These are phyloP conservation scores for Gentiana dahurica DNA, from an alignment of 257 asterid genomes.

Conservation along the genomic window DNA sequence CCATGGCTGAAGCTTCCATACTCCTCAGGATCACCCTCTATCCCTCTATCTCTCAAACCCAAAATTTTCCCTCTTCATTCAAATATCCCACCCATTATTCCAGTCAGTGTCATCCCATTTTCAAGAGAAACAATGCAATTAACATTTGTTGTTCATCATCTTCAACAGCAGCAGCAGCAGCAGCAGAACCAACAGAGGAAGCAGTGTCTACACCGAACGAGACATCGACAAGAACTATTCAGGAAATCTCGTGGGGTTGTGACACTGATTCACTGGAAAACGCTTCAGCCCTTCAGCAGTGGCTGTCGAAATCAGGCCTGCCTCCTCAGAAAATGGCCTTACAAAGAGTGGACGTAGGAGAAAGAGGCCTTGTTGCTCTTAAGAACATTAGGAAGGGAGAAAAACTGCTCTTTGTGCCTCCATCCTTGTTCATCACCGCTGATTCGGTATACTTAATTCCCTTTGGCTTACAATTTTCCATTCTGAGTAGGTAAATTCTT, in stretches of 20 bases:
- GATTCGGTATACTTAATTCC: conserved; percentile 41
- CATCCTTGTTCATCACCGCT: conserved; percentile 67
- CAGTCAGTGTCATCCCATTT: conserved; percentile 11
- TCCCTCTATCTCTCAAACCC: conserved; percentile 29
- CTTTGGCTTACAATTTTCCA: no score
- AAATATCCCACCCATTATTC: conserved; percentile 13
- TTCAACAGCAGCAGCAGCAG: conserved; percentile 5
- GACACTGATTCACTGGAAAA: conserved; percentile 68
- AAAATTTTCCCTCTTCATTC: conserved; percentile 11
- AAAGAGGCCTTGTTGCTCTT: conserved; percentile 86
- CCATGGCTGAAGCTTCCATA: conserved; percentile 34
- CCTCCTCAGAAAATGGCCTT: conserved; percentile 87
- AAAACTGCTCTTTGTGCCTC: conserved; percentile 85
- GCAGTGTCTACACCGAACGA: conserved; percentile 39
- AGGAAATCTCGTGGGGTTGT: conserved; percentile 60
- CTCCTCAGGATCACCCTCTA: conserved; percentile 38
- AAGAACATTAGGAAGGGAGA: conserved; percentile 83
- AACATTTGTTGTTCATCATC: conserved; percentile 37
- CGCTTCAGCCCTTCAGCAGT: conserved; percentile 62
- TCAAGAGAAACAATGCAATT: conserved; percentile 21
- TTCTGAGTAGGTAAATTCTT: no score
- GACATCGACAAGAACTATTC: conserved; percentile 10
- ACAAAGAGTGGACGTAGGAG: conserved; percentile 76
- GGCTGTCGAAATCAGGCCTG: conserved; percentile 64
- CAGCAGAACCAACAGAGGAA: conserved; percentile 10